A percentile compares a stretch with the other conserved stretches of the same genome.
phyloP scores from a whole-genome alignment of 2,329 filamentous ascomycete genomes.

The Arthrobotrys iridis region DNA sequence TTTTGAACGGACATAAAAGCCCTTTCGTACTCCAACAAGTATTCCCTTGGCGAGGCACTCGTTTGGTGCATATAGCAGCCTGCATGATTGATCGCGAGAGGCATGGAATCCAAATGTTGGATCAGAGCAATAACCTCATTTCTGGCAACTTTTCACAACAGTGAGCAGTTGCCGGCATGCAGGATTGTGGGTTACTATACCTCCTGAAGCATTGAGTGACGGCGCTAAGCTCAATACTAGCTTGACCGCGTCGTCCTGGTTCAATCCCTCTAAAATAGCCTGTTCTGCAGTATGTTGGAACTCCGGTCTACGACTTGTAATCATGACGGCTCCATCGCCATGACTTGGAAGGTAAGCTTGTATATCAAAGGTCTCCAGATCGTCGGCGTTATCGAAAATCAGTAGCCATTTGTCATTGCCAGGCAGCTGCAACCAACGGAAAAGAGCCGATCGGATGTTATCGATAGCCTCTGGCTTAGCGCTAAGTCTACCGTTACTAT shows the following conservation, averaged over 20 bases:
- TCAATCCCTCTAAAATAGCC: not conserved
- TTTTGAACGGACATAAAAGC: constrained; percentile 28
- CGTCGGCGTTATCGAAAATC: not conserved
- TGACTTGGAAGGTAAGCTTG: not conserved
- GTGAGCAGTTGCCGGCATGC: not conserved
- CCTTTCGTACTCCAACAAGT: constrained; percentile 41
- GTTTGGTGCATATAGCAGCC: constrained; percentile 34
- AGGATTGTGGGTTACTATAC: not conserved
- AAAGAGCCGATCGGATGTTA: not conserved
- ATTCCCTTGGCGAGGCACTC: constrained; percentile 41
- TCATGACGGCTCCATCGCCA: not conserved
- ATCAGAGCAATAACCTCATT: no score
- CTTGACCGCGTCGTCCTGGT: not conserved
- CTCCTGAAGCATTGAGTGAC: not conserved
- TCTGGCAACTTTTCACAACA: not conserved
- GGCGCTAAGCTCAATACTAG: not conserved
- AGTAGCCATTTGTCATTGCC: not conserved
- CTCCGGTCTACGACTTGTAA: not conserved
- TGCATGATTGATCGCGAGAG: constrained; percentile 32
- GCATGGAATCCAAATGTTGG: no score
- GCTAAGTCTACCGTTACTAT: not conserved
- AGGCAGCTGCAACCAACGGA: not conserved
- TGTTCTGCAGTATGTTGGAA: not conserved
- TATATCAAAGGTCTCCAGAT: not conserved
- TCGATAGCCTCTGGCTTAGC: no score